Evolutionary conservation across 2,329 filamentous ascomycete species (phyloP), one percentile per base, ranked within the genome.

Genomic region (Paecilomyces fulvus): DNA sequence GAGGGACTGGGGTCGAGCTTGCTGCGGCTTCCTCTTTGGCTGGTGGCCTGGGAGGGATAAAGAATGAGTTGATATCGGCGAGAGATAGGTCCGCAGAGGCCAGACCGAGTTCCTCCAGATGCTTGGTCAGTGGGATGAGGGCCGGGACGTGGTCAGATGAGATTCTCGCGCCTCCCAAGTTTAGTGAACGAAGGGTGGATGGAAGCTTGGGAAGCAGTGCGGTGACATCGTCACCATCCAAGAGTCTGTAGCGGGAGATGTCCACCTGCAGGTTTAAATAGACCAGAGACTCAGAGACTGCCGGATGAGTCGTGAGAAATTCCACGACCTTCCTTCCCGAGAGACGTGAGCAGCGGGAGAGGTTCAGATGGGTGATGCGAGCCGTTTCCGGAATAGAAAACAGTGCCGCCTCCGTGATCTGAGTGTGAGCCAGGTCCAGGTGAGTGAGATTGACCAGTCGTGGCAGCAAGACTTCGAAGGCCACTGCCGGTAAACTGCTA

Each of bases 361-460:
- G 75, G 65, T 90, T 92, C 55, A 94, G 76, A 67, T 94, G 89
- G 1, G 87, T 91, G 61, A 92, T 80, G 60, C 77, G 79, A 10
- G 89, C 89, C 3, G 85, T 85, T n/a, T 78, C 67, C 0, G 89
- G 88, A 60, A 92, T 88, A 20, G 83, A 83, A 63, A 81, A 76
- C 14, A 94, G 78, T 3, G 89, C 88, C 23, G 79, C 75, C 68
- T 90, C 83, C 31, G 85, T 91, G 64, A 94, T 83, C 62, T 86
- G 83, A 1, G 89, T 92, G 62, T 88, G 87, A 9, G 87, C 83
- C n/a, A 92, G 79, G 66, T 94, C 89, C 37, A 94, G 81, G 67
- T 92, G 88, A 1, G 89, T 92, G 55, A 91, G 75, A 55, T 81
- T 78, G 25, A 77, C 70, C 51, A 92, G 77, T n/a, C 83, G 83